Evolutionary conservation across 306 rosid species (phyloP), one percentile per base, ranked within the genome.

Genomic region (Vigna angularis): DNA sequence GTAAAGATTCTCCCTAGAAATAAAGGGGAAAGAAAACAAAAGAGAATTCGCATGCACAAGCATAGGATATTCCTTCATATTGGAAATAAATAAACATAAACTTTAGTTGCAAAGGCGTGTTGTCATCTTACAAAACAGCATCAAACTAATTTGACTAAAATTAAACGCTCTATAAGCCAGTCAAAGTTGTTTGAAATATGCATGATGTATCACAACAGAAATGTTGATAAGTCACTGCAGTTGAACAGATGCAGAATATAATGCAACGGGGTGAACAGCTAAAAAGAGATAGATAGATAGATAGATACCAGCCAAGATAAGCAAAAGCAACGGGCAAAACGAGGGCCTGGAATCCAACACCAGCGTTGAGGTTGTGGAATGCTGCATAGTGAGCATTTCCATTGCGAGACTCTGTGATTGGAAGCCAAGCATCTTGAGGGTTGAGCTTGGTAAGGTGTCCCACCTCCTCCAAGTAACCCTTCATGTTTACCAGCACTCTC

Each of bases 341-440:
- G 20, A 95, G 79, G 15, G 99, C 98, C 66, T 95, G 99, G 77
- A 95, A 95, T 1, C 99, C 99, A 79, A 95, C 90, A 5, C 99
- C 99, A 11, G 99, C 99, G 75, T 95, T 93, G 86, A 95, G 99
- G 83, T 95, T 95, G 66, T 95, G 99, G 77, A 95, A 95, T 9
- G 99, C 97, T 74, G 99, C 93, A 58, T 95, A 95, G 72, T 95
- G 98, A 82, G 99, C 97, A 76, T 95, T 95, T 42, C 99, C 99
- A 75, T 93, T 95, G 63, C 99, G 91, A 17, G 99, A 95, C 76
- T 95, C 99, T 0, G 99, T 95, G 51, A 95, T 95, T n/a, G 99
- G 99, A 85, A 95, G 99, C 99, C 99, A 95, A 3, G 99, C 98
- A 67, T 95, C 99, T 66, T 95, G 99, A 52, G 99, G 99, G 64